A percentile compares a stretch with the other conserved stretches of the same genome.
Conservation (phyloP, 1,139 yeast species). For the Scheffersomyces segobiensis region DNA sequence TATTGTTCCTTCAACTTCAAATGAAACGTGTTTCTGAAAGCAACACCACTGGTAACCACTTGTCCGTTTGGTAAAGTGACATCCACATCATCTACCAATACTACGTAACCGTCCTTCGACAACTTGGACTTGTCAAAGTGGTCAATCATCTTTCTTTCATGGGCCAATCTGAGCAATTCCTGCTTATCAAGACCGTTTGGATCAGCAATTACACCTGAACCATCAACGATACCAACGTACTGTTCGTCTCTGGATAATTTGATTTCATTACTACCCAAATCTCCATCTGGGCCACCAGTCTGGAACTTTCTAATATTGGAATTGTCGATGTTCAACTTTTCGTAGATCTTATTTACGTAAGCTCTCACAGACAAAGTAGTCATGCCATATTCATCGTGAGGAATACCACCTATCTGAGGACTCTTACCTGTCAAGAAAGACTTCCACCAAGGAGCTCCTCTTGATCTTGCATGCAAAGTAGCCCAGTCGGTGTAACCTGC, state of each 20-base stretch:
- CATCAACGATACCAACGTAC: constrained; percentile 90
- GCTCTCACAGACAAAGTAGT: constrained; percentile 93
- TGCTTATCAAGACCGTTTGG: constrained; percentile 82
- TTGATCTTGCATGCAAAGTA: constrained; percentile 85
- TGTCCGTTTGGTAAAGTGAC: constrained; percentile 75
- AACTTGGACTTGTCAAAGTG: constrained; percentile 67
- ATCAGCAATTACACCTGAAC: constrained; percentile 93
- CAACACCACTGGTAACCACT: constrained; percentile 76
- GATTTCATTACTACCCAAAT: constrained; percentile 93
- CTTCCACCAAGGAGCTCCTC: constrained; percentile 99
- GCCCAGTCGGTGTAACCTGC: constrained; percentile 98
- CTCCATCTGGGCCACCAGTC: constrained; percentile 99
- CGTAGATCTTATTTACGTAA: constrained; percentile 85
- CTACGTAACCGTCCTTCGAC: constrained; percentile 74
- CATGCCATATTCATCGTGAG: constrained; percentile 98
- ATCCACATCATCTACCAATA: constrained; percentile 85
- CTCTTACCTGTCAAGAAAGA: constrained; percentile 97
- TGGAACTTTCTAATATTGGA: constrained; percentile 73
- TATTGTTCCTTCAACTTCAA: constrained; percentile 65
- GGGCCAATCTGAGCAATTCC: constrained; percentile 80
- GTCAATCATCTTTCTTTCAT: constrained; percentile 72
- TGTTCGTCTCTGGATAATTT: constrained; percentile 77
- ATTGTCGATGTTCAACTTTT: constrained; percentile 65
- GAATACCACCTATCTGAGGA: constrained; percentile 92
- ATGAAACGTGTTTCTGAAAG: constrained; percentile 93